A percentile compares a stretch with the other conserved stretches of the same genome.
Conservation (phyloP, 495 filamentous ascomycete genomes). For the Lophiostoma macrostomum region DNA sequence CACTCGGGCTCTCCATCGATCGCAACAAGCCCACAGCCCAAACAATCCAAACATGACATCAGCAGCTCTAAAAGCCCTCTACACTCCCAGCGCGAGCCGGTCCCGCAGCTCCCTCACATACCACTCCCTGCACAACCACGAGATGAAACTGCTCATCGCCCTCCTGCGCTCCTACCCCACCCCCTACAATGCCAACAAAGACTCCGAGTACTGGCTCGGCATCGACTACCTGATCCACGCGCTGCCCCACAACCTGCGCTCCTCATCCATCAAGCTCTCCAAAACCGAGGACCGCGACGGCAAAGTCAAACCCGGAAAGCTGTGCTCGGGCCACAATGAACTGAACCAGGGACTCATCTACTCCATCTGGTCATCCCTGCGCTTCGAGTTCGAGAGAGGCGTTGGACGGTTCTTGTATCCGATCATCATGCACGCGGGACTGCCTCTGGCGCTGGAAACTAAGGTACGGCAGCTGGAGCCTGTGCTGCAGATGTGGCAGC, state of each 20-base stretch:
- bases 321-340: slow-evolving; percentile 14
- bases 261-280: background rate
- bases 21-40: background rate
- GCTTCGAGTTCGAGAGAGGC: slow-evolving; percentile 7
- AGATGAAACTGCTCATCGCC: slow-evolving; percentile 10
- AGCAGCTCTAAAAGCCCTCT: slow-evolving; percentile 1
- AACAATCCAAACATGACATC: background rate
- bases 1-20: background rate
- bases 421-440: slow-evolving; percentile 3
- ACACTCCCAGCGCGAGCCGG: background rate
- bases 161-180: slow-evolving; percentile 9
- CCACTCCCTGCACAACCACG: background rate
- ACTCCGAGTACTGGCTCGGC: slow-evolving; percentile 1
- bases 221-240: background rate
- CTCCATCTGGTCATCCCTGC: slow-evolving; percentile 11
- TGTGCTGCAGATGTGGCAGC: slow-evolving; percentile 14
- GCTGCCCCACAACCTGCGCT: slow-evolving; percentile 11
- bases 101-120: background rate
- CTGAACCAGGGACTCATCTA: background rate
- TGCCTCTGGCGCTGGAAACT: background rate
- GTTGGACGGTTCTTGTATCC: slow-evolving; percentile 15
- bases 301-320: background rate
- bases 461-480: slow-evolving; percentile 15
- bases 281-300: background rate
- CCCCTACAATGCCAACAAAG: background rate